Base-by-base conservation (phyloP, 805 yeast species). In the Pichia deserticola region DNA sequence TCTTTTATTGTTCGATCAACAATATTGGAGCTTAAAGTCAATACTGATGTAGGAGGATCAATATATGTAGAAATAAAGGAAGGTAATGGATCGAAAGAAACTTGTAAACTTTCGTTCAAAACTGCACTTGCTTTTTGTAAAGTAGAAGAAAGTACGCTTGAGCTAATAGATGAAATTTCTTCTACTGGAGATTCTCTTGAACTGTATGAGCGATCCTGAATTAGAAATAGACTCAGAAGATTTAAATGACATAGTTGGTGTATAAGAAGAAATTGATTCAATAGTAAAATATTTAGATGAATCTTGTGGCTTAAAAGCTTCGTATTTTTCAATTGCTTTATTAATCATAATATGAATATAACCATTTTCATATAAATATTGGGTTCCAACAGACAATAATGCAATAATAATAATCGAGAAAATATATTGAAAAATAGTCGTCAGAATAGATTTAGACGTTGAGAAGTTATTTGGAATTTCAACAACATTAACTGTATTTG, bases 401-500 rank as follows among this genome's bases (percentile, higher is more conserved):
- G 51, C 60, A 37, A 64, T 55, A 5, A 63, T 15, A 1, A 63
- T 33, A 13, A 62, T 57, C 0, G 65, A 60, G 4, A 63, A 29
- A 1, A 67, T 13, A 35, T 60, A 48, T 36, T 64, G 63, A 35
- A 66, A 48, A 11, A 65, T 40, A 3, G 67, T 56, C 13, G 57
- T 39, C 32, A 62, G 44, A 8, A 63, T 52, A 7, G 78, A 73
- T 49, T 64, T 67, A 7, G 78, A 69, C 5, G 61, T 60, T 1
- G 75, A 67, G 52, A 72, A 72, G 27, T 73, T 74, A 28, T 65
- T 67, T 4, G 93, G 90, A 25, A 88, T 63, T 50, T 70, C 72
- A 50, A 82, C 67, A 8, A 88, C 79, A 56, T 76, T 79, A 32
- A 89, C 76, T 1, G 88, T 75, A 53, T 84, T 82, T 3, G 93